Percentiles rank a stretch among this genome's conserved stretches.
phyloP scores from a whole-genome alignment of 108 stramenopile genomes.

The Discostella pseudostelligera region DNA sequence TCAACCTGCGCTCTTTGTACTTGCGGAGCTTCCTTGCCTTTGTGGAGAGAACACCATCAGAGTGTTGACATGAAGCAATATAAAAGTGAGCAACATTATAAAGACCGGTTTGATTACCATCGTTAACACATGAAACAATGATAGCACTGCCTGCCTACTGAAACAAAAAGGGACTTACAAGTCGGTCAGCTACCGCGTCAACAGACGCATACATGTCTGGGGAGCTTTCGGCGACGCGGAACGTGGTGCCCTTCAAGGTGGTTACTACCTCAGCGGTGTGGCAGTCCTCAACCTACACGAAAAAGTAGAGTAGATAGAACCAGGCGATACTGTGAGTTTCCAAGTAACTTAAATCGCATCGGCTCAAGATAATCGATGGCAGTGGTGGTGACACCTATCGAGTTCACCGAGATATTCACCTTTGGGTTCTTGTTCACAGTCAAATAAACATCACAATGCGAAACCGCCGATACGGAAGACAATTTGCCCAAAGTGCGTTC shows the following conservation, averaged over 20 bases:
- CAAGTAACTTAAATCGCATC: background rate
- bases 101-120: no score
- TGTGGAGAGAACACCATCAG: background rate
- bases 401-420: conserved; percentile 46
- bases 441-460: conserved; percentile 79
- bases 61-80: background rate
- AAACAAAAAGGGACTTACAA: conserved; percentile 39
- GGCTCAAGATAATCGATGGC: no score
- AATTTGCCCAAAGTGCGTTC: conserved; percentile 74
- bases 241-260: conserved; percentile 74
- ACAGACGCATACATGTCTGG: conserved; percentile 88
- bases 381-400: background rate
- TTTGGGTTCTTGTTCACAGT: conserved; percentile 85
- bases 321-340: background rate
- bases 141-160: no score
- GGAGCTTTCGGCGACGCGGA: conserved; percentile 66
- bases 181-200: conserved; percentile 65
- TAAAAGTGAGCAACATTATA: no score
- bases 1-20: conserved; percentile 79
- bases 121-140: no score
- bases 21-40: conserved; percentile 74
- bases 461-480: conserved; percentile 53
- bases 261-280: conserved; percentile 82
- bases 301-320: conserved; percentile 10
- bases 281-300: conserved; percentile 65